Evolutionary conservation across 2,329 filamentous ascomycete genomes (phyloP).

Genomic region (Botrytis medusae): DNA sequence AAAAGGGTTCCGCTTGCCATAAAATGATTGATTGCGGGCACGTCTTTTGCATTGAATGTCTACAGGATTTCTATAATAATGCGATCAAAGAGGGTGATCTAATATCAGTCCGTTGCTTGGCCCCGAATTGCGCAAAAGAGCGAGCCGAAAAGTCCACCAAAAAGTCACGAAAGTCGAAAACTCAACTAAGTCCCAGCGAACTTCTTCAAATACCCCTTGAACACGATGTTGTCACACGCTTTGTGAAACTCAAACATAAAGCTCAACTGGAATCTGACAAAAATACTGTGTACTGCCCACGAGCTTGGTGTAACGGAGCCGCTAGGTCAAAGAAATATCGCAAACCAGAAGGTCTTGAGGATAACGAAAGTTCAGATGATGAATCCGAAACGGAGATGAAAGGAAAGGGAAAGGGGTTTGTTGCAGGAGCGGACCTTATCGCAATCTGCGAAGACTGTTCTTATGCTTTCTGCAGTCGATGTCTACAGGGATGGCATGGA

Average conservation of each 20-base stretch:
- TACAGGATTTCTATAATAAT: constrained; percentile 86
- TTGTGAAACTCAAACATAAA: constrained; percentile 88
- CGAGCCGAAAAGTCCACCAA: constrained; percentile 43
- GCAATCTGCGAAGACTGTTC: constrained; percentile 85
- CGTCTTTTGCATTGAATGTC: constrained; percentile 85
- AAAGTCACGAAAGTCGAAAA: constrained; percentile 60
- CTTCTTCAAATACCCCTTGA: constrained; percentile 73
- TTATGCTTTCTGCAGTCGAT: constrained; percentile 80
- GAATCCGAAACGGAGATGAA: constrained; percentile 45
- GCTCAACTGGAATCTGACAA: constrained; percentile 89
- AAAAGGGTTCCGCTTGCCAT: constrained; percentile 82
- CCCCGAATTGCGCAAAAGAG: constrained; percentile 74
- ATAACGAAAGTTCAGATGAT: constrained; percentile 56
- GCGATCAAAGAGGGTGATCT: constrained; percentile 86
- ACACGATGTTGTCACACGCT: constrained; percentile 75
- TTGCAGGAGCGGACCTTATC: constrained; percentile 59
- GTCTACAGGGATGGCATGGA: constrained; percentile 84
- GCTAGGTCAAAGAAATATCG: constrained; percentile 73
- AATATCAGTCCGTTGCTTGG: constrained; percentile 73
- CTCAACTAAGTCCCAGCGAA: constrained; percentile 77
- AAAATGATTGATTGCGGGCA: constrained; percentile 80
- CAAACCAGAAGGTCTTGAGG: constrained; percentile 66
- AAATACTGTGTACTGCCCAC: constrained; percentile 87
- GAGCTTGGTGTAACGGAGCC: constrained; percentile 88
- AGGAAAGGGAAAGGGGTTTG: constrained; percentile 28